Percentiles rank a stretch among this genome's conserved stretches.
Evolutionary conservation across 495 filamentous ascomycete genomes (phyloP).

Genomic region (Margaritispora aquatica): DNA sequence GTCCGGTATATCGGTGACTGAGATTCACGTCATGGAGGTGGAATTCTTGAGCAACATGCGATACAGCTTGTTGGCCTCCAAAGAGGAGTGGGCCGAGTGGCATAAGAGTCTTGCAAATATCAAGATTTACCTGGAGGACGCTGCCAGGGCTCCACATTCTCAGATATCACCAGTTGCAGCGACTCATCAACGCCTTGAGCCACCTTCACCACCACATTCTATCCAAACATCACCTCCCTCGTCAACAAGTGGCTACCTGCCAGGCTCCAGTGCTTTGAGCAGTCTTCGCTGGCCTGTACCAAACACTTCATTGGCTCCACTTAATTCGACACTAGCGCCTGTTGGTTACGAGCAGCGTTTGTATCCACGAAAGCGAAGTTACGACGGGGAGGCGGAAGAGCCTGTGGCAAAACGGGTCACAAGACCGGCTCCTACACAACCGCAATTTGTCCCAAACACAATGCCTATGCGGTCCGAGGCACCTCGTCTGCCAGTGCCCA

Average conservation of each 20-base stretch:
- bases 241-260: slow-evolving; percentile 19
- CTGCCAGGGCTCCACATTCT: slow-evolving; percentile 25
- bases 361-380: slow-evolving; percentile 59
- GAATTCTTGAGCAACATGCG: slow-evolving; percentile 99
- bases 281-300: slow-evolving; percentile 18
- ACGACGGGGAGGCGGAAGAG: slow-evolving; percentile 58
- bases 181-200: slow-evolving; percentile 26
- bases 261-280: slow-evolving; percentile 27
- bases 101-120: slow-evolving; percentile 73
- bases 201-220: slow-evolving; percentile 22
- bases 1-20: slow-evolving; percentile 85
- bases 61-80: slow-evolving; percentile 81
- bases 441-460: slow-evolving; percentile 5
- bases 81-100: slow-evolving; percentile 83
- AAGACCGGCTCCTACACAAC: slow-evolving; percentile 20
- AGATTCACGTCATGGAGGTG: slow-evolving; percentile 99
- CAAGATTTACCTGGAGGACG: slow-evolving; percentile 69
- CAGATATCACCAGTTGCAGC: slow-evolving; percentile 38
- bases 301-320: slow-evolving; percentile 7
- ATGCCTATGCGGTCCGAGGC: slow-evolving; percentile 23
- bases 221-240: slow-evolving; percentile 30
- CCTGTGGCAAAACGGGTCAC: slow-evolving; percentile 56
- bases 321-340: slow-evolving; percentile 47
- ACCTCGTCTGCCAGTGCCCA: slow-evolving; percentile 53
- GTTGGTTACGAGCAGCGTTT: slow-evolving; percentile 37